These are phyloP conservation scores for Aphanomyces stellatus DNA, from an alignment of 352 stramenopile species.

Conservation along the genomic window DNA sequence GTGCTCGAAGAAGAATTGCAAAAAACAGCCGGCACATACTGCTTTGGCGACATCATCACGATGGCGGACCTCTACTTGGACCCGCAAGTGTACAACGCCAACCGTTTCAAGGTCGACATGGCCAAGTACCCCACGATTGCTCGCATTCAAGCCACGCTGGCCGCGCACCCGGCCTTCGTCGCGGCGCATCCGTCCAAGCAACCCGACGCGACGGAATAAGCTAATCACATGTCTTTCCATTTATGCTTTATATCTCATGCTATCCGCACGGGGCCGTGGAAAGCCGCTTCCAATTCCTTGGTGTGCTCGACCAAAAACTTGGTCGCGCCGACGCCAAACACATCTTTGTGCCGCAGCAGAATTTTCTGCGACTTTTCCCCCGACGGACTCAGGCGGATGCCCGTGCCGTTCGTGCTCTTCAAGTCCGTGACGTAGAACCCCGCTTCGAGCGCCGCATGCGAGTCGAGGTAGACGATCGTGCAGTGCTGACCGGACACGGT, in stretches of 20 bases:
- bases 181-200: conserved; percentile 69
- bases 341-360: conserved; percentile 56
- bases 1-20: conserved; percentile 65
- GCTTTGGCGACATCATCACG: conserved; percentile 69
- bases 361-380: conserved; percentile 35
- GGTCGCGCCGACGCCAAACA: conserved; percentile 78
- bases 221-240: not conserved
- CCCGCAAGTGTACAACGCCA: conserved; percentile 90
- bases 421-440: conserved; percentile 83
- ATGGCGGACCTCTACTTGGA: conserved; percentile 87
- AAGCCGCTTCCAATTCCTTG: not conserved
- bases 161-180: conserved; percentile 72
- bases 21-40: conserved; percentile 51
- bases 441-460: conserved; percentile 11
- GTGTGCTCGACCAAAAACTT: conserved; percentile 73
- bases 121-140: conserved; percentile 77
- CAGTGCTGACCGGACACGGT: conserved; percentile 71
- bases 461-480: conserved; percentile 57
- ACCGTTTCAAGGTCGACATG: conserved; percentile 84
- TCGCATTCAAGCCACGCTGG: conserved; percentile 57
- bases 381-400: conserved; percentile 54
- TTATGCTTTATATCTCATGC: no score
- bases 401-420: conserved; percentile 74
- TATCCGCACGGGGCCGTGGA: not conserved
- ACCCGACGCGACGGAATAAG: conserved; percentile 44